Percentiles rank a stretch among this genome's conserved stretches.
These are phyloP conservation scores for Trypanosoma avium DNA, from an alignment of 208 protist genomes.

Conservation along the genomic window DNA sequence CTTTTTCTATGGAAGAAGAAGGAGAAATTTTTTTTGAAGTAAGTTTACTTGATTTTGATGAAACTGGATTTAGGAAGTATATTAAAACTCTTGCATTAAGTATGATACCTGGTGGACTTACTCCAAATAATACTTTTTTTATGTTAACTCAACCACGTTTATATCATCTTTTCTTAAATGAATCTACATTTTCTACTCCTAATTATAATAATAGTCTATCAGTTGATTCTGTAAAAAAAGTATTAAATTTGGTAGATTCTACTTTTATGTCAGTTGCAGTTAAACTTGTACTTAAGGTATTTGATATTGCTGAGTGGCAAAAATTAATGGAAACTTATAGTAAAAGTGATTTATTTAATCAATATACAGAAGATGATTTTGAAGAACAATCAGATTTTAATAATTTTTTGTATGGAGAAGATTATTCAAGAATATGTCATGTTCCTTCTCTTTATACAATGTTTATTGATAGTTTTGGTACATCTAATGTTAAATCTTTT, in stretches of 20 bases:
- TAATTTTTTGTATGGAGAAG: not conserved
- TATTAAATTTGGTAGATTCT: conserved; percentile 14
- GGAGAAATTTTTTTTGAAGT: conserved; percentile 29
- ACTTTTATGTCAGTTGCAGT: conserved; percentile 15
- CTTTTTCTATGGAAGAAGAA: conserved; percentile 36
- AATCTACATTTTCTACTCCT: not conserved
- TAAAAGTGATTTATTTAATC: too few species aligned
- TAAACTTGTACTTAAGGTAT: conserved; percentile 46
- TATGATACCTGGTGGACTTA: too few species aligned
- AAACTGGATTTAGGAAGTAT: not conserved
- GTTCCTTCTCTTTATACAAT: not conserved
- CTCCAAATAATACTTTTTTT: conserved; percentile 31
- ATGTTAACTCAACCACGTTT: conserved; percentile 51
- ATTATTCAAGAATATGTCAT: not conserved
- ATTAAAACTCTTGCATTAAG: not conserved
- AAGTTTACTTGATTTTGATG: not conserved
- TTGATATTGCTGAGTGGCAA: conserved; percentile 46
- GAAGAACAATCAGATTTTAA: not conserved
- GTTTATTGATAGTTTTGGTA: not conserved
- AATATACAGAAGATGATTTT: too few species aligned
- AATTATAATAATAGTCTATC: too few species aligned
- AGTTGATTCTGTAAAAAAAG: too few species aligned
- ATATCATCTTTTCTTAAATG: conserved; percentile 40
- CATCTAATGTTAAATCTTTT: not conserved
- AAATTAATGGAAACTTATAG: too few species aligned